Base-by-base conservation (phyloP, 164 flowering plant species). In the Taxillus chinensis region DNA sequence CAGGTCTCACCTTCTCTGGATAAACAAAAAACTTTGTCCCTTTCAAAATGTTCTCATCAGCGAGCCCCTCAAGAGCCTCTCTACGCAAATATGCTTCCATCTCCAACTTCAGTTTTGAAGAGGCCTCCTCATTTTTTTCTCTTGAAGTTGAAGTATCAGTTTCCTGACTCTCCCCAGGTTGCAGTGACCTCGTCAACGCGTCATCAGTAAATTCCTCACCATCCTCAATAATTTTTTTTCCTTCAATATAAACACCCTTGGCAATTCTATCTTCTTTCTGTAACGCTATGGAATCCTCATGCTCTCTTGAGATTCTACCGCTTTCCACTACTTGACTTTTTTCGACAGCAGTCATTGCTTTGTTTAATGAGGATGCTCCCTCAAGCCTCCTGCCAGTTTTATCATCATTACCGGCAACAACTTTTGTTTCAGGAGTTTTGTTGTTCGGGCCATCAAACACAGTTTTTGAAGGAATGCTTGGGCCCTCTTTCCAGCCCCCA, bases 1-100 rank as follows among this genome's bases (percentile, higher is more conserved):
- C 89, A 70, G 96, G 83, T 73, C 77, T 86, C 58, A 80, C 88
- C 50, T 69, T 67, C 67, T 71, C 73, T 12, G 99, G 99, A 74
- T 81, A 87, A 62, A 68, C 73, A 76, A 91, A 95, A 52, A 89
- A 37, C 74, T 79, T 89, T 63, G 58, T 73, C 27, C 92, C 89
- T 64, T 55, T 59, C 13, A 58, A 74, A 62, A 79, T 69, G 66
- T 73, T 82, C 64, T 82, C 83, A 54, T 75, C 79, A 3, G 95
- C 91, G 68, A 89, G 83, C 57, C 65, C 71, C 66, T 80, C 86
- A 57, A 91, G 64, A 45, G 75, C 76, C 71, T 76, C 71, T 58
- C 63, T 80, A 57, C 71, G 76, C 51, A 69, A 41, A 14, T 58
- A 73, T 16, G 68, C 81, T 73, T 82, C 87, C 71, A 68, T 55